Evolutionary conservation across 1,284 basidiomycete species (phyloP).

Genomic region (Trametes pubescens): DNA sequence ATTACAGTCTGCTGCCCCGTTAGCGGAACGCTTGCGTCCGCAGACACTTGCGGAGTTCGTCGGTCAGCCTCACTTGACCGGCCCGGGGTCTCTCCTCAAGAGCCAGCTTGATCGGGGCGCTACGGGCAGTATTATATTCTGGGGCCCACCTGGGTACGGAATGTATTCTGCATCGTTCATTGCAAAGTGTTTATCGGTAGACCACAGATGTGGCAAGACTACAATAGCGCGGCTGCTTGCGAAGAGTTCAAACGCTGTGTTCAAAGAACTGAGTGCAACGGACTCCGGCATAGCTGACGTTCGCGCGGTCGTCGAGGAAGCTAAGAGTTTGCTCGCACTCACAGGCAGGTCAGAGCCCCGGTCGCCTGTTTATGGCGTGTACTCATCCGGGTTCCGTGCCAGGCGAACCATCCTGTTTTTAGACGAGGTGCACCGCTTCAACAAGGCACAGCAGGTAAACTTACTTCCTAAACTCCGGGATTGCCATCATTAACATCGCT

Average conservation of each 20-base stretch:
- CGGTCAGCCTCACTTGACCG: slow-evolving; percentile 71
- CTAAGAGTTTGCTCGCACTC: slow-evolving; percentile 73
- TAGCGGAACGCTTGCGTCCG: slow-evolving; percentile 75
- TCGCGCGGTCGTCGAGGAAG: slow-evolving; percentile 84
- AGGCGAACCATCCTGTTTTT: slow-evolving; percentile 80
- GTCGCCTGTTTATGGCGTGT: too few relatives aligned
- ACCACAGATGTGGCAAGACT: slow-evolving; percentile 75
- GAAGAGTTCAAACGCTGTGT: slow-evolving; percentile 63
- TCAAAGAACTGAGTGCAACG: slow-evolving; percentile 82
- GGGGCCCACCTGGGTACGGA: slow-evolving; percentile 79
- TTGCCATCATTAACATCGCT: slow-evolving; percentile 8
- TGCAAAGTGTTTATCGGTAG: too few relatives aligned
- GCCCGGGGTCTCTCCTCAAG: slow-evolving; percentile 60
- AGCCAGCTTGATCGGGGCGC: slow-evolving; percentile 55
- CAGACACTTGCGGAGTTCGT: slow-evolving; percentile 67
- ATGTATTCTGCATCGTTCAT: background rate
- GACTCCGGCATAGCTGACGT: slow-evolving; percentile 82
- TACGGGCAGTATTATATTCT: slow-evolving; percentile 71
- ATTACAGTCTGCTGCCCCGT: slow-evolving; percentile 53
- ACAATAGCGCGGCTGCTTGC: slow-evolving; percentile 81
- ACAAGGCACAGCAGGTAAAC: slow-evolving; percentile 80
- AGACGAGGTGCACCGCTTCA: slow-evolving; percentile 93
- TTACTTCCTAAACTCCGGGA: background rate
- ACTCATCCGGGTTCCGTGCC: background rate
- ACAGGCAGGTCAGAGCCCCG: slow-evolving; percentile 62